Base-by-base conservation (phyloP, 805 yeast genomes). In the Metschnikowia reukaufii region DNA sequence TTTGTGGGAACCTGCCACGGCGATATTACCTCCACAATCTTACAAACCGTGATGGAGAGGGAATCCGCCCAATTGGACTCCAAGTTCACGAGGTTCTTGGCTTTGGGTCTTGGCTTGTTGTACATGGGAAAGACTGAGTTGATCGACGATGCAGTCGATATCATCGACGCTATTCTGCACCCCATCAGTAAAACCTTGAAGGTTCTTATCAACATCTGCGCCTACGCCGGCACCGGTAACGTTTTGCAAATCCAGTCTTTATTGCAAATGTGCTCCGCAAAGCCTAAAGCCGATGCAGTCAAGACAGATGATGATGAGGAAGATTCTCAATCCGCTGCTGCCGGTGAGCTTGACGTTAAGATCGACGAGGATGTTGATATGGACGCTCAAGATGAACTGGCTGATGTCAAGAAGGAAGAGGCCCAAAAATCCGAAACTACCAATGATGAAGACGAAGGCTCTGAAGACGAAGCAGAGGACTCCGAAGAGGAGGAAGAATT, bases 221-320 rank as follows among this genome's bases (percentile, higher is more conserved):
- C 98, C 4, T 91, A 86, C 70, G 95, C 97, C 9, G 99, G 98
- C 52, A 89, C 98, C 33, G 99, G 99, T 57, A 94, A 94, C 64
- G 99, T 94, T 27, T 78, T 94, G 52, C 94, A 91, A 72, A 87
- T 94, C 52, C 99, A 94, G 73, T 83, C 88, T 32, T 76, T 94
- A 61, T 78, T 92, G 59, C 96, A 89, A 60, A 89, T 90, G 78
- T 81, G 94, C 62, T 86, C 96, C 6, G 82, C 83, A n/a, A 81
- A 81, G 56, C 81, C 83, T 36, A 70, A 70, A 46, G 49, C 40
- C 5, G 48, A 45, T 7, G 13, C 31, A 5, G 9, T 27, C 34
- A 41, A 41, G 32, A 10, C 34, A 10, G 86, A 81, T 39, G 73
- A 73, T 16, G 73, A 73, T 10, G 82, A 77, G 0, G 77, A 44